Evolutionary conservation across 768 basidiomycete genomes (phyloP).

Genomic region (Coprinopsis marcescibilis): DNA sequence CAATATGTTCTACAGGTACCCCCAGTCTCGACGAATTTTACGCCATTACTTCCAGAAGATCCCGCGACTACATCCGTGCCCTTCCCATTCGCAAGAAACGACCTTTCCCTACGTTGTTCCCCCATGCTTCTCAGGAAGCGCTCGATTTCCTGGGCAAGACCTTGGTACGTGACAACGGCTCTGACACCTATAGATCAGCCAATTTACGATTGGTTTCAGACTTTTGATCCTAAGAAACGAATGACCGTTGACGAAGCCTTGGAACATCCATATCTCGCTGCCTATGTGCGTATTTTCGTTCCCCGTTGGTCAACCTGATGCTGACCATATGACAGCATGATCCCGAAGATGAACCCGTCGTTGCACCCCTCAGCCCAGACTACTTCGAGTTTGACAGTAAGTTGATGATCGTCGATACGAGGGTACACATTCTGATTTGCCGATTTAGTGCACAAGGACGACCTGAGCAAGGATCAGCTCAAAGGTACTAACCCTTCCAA

Average conservation of each 20-base stretch:
- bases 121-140: conserved; percentile 67
- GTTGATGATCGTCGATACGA: conserved; percentile 18
- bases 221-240: conserved; percentile 85
- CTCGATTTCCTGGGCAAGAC: conserved; percentile 71
- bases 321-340: conserved; percentile 50
- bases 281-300: conserved; percentile 43
- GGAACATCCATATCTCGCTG: conserved; percentile 73
- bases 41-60: conserved; percentile 78
- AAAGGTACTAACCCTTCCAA: conserved; percentile 35
- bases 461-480: conserved; percentile 70
- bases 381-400: conserved; percentile 90
- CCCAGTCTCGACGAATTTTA: conserved; percentile 89
- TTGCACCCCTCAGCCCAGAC: conserved; percentile 70
- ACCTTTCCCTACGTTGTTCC: conserved; percentile 68
- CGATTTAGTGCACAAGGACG: conserved; percentile 57
- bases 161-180: conserved; percentile 35
- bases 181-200: conserved; percentile 15
- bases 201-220: conserved; percentile 29
- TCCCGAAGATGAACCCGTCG: conserved; percentile 83
- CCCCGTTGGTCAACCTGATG: background rate
- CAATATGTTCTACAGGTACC: conserved; percentile 41
- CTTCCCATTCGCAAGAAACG: conserved; percentile 77
- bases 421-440: background rate
- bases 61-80: conserved; percentile 82
- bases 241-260: conserved; percentile 80